Conservation (phyloP, 129 eudicot genomes). For the Pulicaria dysenterica region DNA sequence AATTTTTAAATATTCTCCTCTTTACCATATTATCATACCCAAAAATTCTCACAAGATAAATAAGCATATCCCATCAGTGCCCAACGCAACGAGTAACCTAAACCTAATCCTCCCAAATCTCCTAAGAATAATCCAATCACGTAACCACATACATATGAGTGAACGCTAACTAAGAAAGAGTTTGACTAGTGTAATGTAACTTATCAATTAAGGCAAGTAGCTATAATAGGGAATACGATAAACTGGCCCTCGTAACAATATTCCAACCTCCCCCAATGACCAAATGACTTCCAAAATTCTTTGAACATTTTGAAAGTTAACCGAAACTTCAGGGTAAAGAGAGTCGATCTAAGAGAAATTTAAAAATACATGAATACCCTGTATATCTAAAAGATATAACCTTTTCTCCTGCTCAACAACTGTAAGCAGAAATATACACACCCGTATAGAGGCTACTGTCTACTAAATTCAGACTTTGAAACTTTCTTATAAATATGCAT, state of each 20-base stretch:
- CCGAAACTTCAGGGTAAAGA: neutral
- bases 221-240: neutral
- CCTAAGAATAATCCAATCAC: neutral
- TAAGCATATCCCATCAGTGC: neutral
- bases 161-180: conserved; percentile 12
- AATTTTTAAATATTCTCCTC: conserved; percentile 2
- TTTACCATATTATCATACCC: neutral
- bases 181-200: neutral
- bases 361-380: neutral
- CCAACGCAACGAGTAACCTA: neutral
- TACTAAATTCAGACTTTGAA: neutral
- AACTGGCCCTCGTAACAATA: neutral
- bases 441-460: neutral
- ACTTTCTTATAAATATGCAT: neutral
- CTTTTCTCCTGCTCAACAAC: neutral
- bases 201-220: conserved; percentile 3
- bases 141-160: neutral
- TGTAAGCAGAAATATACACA: neutral
- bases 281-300: conserved; percentile 5
- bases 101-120: neutral
- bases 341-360: neutral
- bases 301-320: neutral
- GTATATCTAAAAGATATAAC: conserved; percentile 5
- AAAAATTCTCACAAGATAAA: neutral
- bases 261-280: neutral